Percentiles rank a stretch among this genome's conserved stretches.
Evolutionary conservation across 345 rosid species (phyloP).

Genomic region (Populus alba): DNA sequence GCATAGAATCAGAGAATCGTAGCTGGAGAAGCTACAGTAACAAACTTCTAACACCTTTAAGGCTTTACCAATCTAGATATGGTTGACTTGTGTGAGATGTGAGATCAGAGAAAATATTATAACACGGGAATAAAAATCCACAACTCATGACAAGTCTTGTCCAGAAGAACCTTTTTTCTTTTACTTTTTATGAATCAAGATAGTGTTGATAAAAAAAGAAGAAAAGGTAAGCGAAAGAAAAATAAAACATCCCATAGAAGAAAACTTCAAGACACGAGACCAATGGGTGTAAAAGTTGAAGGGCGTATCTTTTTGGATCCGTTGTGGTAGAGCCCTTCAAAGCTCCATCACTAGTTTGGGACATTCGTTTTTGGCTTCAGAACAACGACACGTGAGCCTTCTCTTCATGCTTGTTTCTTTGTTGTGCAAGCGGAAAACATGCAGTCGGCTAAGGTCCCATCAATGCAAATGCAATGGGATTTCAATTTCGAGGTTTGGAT

Average conservation of each 20-base stretch:
- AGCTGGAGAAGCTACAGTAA: too few relatives aligned
- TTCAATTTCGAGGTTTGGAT: neutral
- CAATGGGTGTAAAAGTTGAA: neutral
- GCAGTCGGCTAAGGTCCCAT: conserved; percentile 15
- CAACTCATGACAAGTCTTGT: neutral
- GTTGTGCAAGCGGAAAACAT: conserved; percentile 6
- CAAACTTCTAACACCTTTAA: too few relatives aligned
- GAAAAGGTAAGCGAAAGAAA: neutral
- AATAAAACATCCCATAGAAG: neutral
- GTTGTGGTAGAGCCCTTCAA: neutral
- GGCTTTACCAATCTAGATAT: too few relatives aligned
- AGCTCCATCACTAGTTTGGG: conserved; percentile 1
- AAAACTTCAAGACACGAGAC: neutral
- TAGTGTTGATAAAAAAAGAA: neutral
- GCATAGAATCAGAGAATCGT: too few relatives aligned
- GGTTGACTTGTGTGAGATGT: too few relatives aligned
- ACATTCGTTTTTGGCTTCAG: neutral
- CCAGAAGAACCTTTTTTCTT: neutral
- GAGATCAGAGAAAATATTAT: too few relatives aligned
- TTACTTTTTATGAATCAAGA: neutral
- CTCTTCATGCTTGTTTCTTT: neutral
- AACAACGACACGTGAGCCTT: conserved; percentile 12
- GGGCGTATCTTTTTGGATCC: neutral
- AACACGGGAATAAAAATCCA: too few relatives aligned
- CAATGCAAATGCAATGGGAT: neutral